These are phyloP conservation scores for Cairneyella variabilis DNA, from an alignment of 495 filamentous ascomycete genomes.

Conservation along the genomic window DNA sequence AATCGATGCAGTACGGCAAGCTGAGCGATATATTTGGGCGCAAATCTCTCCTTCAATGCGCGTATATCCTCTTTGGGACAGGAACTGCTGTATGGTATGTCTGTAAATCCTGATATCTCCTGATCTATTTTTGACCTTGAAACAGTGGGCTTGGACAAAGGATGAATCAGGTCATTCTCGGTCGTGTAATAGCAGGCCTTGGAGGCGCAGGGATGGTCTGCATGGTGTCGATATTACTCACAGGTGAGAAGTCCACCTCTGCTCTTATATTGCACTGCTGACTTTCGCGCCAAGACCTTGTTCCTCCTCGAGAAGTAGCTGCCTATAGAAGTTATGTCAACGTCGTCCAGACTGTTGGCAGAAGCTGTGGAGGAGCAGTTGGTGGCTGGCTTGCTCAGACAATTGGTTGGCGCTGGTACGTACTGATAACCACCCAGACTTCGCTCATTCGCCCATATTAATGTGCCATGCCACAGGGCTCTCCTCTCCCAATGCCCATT, in stretches of 20 bases:
- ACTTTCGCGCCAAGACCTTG: too few species aligned
- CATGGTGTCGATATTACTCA: conserved; percentile 57
- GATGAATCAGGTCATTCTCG: conserved; percentile 54
- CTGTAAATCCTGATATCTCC: not conserved
- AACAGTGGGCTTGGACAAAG: conserved; percentile 45
- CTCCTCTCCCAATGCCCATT: too few species aligned
- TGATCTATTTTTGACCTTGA: not conserved
- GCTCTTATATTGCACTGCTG: too few species aligned
- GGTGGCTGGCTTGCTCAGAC: conserved; percentile 63
- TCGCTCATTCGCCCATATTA: conserved; percentile 9
- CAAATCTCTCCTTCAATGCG: conserved; percentile 35
- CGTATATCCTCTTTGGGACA: conserved; percentile 39
- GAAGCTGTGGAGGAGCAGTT: conserved; percentile 60
- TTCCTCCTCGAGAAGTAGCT: conserved; percentile 64
- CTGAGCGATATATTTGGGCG: conserved; percentile 49
- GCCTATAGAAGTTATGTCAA: conserved; percentile 65
- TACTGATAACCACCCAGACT: conserved; percentile 11
- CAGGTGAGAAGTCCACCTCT: too few species aligned
- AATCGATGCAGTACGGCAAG: too few species aligned
- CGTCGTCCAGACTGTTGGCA: conserved; percentile 57
- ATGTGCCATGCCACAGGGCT: conserved; percentile 4
- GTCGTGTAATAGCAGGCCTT: conserved; percentile 54
- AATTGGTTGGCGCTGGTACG: conserved; percentile 61
- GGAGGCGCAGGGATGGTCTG: conserved; percentile 56
- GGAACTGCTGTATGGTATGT: conserved; percentile 36